A percentile compares a stretch with the other conserved stretches of the same genome.
These are phyloP conservation scores for Hippophae rhamnoides DNA, from an alignment of 306 rosid genomes.

Conservation along the genomic window DNA sequence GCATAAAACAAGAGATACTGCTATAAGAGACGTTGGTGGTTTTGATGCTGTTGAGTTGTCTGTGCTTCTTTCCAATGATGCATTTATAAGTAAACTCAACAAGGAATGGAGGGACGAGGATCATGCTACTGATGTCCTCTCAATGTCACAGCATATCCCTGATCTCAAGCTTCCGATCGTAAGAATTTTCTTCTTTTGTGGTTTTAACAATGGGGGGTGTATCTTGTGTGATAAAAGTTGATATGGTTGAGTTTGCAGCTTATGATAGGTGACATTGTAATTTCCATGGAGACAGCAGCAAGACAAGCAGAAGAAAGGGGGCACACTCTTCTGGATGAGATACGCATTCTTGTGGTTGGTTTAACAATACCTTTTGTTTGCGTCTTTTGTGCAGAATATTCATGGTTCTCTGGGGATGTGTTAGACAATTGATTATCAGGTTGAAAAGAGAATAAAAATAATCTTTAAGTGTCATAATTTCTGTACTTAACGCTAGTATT, in stretches of 20 bases:
- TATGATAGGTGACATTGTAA: slow-evolving; percentile 77
- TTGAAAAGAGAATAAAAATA: background rate
- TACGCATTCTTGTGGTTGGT: slow-evolving; percentile 79
- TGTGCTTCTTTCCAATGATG: slow-evolving; percentile 71
- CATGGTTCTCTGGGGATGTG: background rate
- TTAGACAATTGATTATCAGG: background rate
- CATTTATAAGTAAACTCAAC: slow-evolving; percentile 66
- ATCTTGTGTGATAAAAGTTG: slow-evolving; percentile 10
- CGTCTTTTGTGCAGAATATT: slow-evolving; percentile 1
- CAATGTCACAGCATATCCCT: slow-evolving; percentile 71
- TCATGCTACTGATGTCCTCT: slow-evolving; percentile 75
- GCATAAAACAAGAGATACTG: slow-evolving; percentile 56
- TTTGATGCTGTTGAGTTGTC: slow-evolving; percentile 69
- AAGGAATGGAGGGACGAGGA: slow-evolving; percentile 95
- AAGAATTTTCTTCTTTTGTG: slow-evolving; percentile 17
- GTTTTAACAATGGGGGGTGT: slow-evolving; percentile 5
- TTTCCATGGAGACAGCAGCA: slow-evolving; percentile 86
- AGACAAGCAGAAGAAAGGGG: slow-evolving; percentile 93
- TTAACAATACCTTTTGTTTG: slow-evolving; percentile 15
- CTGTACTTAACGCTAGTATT: no score
- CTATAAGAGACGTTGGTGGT: slow-evolving; percentile 59
- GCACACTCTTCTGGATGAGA: slow-evolving; percentile 71
- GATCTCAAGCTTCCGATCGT: slow-evolving; percentile 70
- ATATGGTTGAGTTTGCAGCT: slow-evolving; percentile 50
- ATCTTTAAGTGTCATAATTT: no score